Conservation (phyloP, 495 filamentous ascomycete genomes). For the Melanomma pulvis-pyrius region DNA sequence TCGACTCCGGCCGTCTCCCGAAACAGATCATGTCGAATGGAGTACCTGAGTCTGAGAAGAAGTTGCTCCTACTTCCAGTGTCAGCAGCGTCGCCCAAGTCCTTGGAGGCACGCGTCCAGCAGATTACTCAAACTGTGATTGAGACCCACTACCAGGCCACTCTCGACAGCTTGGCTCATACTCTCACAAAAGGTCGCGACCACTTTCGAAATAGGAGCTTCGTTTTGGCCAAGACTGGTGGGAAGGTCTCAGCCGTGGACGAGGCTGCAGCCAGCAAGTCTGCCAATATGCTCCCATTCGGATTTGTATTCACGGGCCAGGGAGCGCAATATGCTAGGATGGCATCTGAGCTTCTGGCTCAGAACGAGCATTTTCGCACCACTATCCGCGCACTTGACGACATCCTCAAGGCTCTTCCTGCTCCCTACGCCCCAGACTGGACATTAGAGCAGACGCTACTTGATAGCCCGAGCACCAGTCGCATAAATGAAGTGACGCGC, state of each 20-base stretch:
- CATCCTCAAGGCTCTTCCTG: too few species aligned
- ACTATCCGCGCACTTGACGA: too few species aligned
- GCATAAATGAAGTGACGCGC: too few species aligned
- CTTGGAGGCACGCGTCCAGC: not conserved
- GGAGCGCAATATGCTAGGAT: not conserved
- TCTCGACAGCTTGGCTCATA: not conserved
- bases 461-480: too few species aligned
- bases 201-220: not conserved
- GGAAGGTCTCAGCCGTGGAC: not conserved
- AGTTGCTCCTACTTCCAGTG: too few species aligned
- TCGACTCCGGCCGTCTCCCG: not conserved
- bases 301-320: constrained; percentile 7
- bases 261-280: not conserved
- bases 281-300: not conserved
- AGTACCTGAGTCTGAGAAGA: too few species aligned
- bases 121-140: not conserved
- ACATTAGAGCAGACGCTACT: too few species aligned
- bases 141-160: too few species aligned
- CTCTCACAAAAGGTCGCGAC: not conserved
- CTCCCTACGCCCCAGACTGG: too few species aligned
- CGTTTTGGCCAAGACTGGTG: not conserved
- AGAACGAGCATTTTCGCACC: too few species aligned
- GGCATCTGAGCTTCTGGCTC: not conserved
- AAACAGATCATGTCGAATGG: not conserved
- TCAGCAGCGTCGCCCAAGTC: not conserved